phyloP scores from a whole-genome alignment of 2,329 filamentous ascomycete species.

The Tetracladium maxilliforme region DNA sequence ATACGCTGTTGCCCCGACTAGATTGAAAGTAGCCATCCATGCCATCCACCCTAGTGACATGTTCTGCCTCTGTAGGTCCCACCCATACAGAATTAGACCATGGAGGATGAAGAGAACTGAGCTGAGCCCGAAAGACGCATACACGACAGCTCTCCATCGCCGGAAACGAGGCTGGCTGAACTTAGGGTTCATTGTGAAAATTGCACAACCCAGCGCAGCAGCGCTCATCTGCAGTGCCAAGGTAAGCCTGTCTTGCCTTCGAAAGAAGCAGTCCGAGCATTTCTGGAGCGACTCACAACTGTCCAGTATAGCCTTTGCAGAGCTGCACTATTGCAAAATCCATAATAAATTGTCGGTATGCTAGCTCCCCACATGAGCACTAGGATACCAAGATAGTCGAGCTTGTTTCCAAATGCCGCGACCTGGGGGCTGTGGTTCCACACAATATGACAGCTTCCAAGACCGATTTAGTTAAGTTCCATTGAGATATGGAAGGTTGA shows the following conservation, averaged over 20 bases:
- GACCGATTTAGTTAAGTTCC: slow-evolving; percentile 1
- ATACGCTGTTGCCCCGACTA: too few relatives aligned
- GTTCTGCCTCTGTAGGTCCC: slow-evolving; percentile 7
- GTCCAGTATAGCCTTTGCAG: slow-evolving; percentile 5
- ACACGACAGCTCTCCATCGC: slow-evolving; percentile 5
- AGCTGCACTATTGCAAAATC: slow-evolving; percentile 5
- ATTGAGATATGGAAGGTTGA: too few relatives aligned
- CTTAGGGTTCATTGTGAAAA: slow-evolving; percentile 5
- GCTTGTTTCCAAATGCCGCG: slow-evolving; percentile 4
- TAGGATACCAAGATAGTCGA: slow-evolving; percentile 7
- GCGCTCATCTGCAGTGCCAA: too few relatives aligned
- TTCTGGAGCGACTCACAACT: slow-evolving; percentile 2
- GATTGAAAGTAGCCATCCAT: too few relatives aligned
- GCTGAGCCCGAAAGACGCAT: slow-evolving; percentile 6
- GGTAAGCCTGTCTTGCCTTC: too few relatives aligned
- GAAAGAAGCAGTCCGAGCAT: too few relatives aligned
- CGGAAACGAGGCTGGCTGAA: slow-evolving; percentile 5
- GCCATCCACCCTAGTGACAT: too few relatives aligned
- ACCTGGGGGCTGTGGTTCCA: slow-evolving; percentile 4
- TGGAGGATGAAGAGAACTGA: slow-evolving; percentile 6
- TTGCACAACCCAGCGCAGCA: slow-evolving; percentile 1
- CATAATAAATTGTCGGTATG: slow-evolving; percentile 8
- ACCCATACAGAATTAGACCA: slow-evolving; percentile 8
- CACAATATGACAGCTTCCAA: slow-evolving; percentile 6
- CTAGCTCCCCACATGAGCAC: slow-evolving; percentile 7